Evolutionary conservation across 2,329 filamentous ascomycete species (phyloP).

Genomic region (Dactylellina haptotyla): DNA sequence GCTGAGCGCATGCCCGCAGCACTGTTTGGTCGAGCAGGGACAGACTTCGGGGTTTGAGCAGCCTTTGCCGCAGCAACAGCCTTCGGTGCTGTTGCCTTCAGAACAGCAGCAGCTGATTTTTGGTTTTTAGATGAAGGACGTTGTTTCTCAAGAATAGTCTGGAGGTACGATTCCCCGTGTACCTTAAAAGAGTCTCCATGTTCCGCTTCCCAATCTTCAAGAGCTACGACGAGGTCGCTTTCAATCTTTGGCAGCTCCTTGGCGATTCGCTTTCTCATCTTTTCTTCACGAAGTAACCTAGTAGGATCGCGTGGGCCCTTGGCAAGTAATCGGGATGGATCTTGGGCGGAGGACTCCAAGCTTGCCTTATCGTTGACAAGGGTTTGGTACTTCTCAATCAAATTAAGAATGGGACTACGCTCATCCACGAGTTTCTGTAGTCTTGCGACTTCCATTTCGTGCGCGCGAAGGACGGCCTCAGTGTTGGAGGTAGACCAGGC

Average conservation of each 20-base stretch:
- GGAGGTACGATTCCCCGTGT: conserved; percentile 88
- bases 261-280: conserved; percentile 96
- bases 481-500: conserved; percentile 91
- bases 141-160: conserved; percentile 62
- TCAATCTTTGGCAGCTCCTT: conserved; percentile 96
- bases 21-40: conserved; percentile 38
- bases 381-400: conserved; percentile 84
- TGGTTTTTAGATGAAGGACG: conserved; percentile 43
- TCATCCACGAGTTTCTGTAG: conserved; percentile 86
- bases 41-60: conserved; percentile 33
- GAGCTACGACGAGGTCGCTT: conserved; percentile 79
- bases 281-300: conserved; percentile 92
- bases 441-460: conserved; percentile 87
- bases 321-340: conserved; percentile 90
- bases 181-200: conserved; percentile 93
- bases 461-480: conserved; percentile 91
- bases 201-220: conserved; percentile 91
- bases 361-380: conserved; percentile 88
- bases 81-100: conserved; percentile 39
- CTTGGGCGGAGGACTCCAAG: conserved; percentile 87
- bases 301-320: conserved; percentile 94
- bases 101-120: conserved; percentile 38
- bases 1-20: conserved; percentile 43
- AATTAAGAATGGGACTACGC: conserved; percentile 80
- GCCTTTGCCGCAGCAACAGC: conserved; percentile 20